phyloP scores from a whole-genome alignment of 176 grass and related monocot genomes.

The Cenchrus americanus region DNA sequence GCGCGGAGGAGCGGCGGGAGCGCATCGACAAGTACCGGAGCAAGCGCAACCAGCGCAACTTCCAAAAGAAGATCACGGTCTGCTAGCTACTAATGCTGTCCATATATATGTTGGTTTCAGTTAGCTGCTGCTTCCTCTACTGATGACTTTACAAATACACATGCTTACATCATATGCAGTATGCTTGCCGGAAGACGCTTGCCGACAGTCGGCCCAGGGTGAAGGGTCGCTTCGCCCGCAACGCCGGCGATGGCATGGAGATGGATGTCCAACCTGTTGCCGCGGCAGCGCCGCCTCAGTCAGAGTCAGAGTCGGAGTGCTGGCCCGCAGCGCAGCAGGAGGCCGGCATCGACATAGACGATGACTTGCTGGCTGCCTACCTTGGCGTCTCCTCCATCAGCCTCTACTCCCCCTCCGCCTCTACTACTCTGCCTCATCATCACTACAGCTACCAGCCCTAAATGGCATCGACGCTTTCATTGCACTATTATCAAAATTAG shows the following conservation, averaged over 20 bases:
- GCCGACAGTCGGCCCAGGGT: slow-evolving; percentile 84
- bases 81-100: background rate
- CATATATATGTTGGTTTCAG: no score
- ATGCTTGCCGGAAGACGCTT: slow-evolving; percentile 88
- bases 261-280: background rate
- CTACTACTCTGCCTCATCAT: background rate
- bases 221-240: slow-evolving; percentile 79
- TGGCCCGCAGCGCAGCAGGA: slow-evolving; percentile 61
- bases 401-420: background rate
- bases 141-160: background rate
- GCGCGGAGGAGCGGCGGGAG: slow-evolving; percentile 77
- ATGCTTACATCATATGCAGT: slow-evolving; percentile 39
- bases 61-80: slow-evolving; percentile 91
- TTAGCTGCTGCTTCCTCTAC: no score
- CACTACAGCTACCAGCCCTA: background rate
- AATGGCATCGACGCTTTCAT: no score
- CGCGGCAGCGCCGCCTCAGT: background rate
- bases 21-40: slow-evolving; percentile 81
- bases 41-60: slow-evolving; percentile 92
- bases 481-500: no score
- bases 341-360: slow-evolving; percentile 18
- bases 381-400: slow-evolving; percentile 51
- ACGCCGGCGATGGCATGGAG: slow-evolving; percentile 23
- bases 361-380: slow-evolving; percentile 56
- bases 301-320: slow-evolving; percentile 37